Base-by-base conservation (phyloP, 2,329 filamentous ascomycete genomes). In the Stenocarpella maydis region DNA sequence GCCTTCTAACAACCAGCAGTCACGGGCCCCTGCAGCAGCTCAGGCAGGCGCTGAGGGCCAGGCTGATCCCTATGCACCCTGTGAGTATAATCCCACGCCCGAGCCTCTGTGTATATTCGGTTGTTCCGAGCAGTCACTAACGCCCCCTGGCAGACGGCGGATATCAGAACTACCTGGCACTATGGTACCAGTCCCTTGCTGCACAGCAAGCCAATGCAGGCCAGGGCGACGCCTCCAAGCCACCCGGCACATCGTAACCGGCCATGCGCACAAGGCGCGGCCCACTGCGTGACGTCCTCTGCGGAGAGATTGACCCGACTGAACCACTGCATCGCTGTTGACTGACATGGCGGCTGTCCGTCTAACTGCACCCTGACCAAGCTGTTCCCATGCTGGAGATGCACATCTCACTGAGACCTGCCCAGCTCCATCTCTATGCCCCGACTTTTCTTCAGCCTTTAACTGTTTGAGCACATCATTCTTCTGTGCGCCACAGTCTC, bases 131-230 rank as follows among this genome's bases (percentile, higher is more conserved):
- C 28, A 47, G 10, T n/a, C 15, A 74, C 78, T 78, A 72, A 78
- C 65, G n/a, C 34, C 17, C 28, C n/a, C 9, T n/a, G 72, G 45
- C 70, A 90, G 88, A 95, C 80, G 93, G 93, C 73, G 93, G 93
- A 71, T 95, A 95, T 79, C 87, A 94, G 75, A 91, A 91, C 74
- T 96, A 95, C 78, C 81, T 94, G 70, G 88, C 91, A 49, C 85
- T 95, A 74, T 96, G 92, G 92, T 95, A 94, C 81, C 90, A 92
- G 76, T 92, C 91, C 37, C 76, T 86, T 76, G 77, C 78, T 19
- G 73, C 73, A 39, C 78, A 80, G 67, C 78, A 79, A 71, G 74
- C 67, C 72, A 72, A 52, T 64, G 67, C 26, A 12, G 65, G 65
- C 54, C 69, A 55, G 69, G 69, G 37, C 74, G 70, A 68, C 74